Evolutionary conservation across 1,284 basidiomycete genomes (phyloP).

Genomic region (Moesziomyces antarcticus): DNA sequence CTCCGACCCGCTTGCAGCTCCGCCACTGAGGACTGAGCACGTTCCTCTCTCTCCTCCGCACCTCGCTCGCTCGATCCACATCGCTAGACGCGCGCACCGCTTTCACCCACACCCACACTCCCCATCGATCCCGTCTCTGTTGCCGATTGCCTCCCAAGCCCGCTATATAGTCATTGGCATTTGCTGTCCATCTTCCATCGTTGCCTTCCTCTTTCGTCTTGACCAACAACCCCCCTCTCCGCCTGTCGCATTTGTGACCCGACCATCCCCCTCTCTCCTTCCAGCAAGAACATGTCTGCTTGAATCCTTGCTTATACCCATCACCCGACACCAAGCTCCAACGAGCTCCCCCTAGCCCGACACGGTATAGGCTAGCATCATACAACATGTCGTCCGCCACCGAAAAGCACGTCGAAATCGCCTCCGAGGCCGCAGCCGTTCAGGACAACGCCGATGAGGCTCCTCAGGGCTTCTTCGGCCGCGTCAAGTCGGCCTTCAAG

Average conservation of each 20-base stretch:
- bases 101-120: neutral
- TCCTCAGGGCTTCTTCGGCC: slow-evolving; percentile 19
- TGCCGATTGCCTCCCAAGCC: neutral
- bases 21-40: neutral
- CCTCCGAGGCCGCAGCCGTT: neutral
- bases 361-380: neutral
- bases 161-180: neutral
- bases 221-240: neutral
- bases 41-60: slow-evolving; percentile 1
- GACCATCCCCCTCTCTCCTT: neutral
- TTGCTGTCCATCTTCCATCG: slow-evolving; percentile 1
- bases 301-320: slow-evolving; percentile 12
- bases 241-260: neutral
- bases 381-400: slow-evolving; percentile 6
- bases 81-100: too few species aligned
- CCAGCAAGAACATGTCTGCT: slow-evolving; percentile 11
- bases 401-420: slow-evolving; percentile 13
- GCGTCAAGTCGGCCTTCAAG: slow-evolving; percentile 40
- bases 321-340: slow-evolving; percentile 3
- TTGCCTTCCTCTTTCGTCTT: slow-evolving; percentile 1
- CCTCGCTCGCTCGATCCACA: neutral
- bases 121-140: too few species aligned
- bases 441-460: slow-evolving; percentile 4
- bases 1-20: neutral
- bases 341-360: slow-evolving; percentile 6